Evolutionary conservation across 768 basidiomycete species (phyloP).

Genomic region (Dictyophora rubrovolvata): DNA sequence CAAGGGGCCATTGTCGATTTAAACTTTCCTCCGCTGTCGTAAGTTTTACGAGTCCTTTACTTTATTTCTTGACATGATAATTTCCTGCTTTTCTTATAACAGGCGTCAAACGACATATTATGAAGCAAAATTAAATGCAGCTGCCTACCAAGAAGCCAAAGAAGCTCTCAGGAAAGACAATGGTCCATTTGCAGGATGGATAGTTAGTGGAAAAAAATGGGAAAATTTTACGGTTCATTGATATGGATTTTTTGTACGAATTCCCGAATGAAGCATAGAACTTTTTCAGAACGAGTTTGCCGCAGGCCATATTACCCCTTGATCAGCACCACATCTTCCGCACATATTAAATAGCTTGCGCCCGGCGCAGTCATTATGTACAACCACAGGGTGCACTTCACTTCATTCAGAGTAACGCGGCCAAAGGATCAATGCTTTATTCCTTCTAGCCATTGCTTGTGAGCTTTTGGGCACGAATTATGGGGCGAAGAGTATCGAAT

Average conservation of each 20-base stretch:
- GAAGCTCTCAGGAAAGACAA: constrained; percentile 29
- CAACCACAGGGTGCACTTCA: too few species aligned
- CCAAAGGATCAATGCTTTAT: too few species aligned
- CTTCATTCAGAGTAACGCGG: too few species aligned
- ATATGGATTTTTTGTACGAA: neutral
- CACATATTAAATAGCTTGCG: too few species aligned
- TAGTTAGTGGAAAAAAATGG: constrained; percentile 41
- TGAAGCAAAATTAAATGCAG: constrained; percentile 28
- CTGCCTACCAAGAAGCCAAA: constrained; percentile 45
- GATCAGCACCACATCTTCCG: too few species aligned
- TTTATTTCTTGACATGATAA: constrained; percentile 12
- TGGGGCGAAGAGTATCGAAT: too few species aligned
- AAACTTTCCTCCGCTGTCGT: constrained; percentile 5
- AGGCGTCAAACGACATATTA: constrained; percentile 32
- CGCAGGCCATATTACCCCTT: too few species aligned
- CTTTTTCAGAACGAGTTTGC: too few species aligned
- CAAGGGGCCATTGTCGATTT: constrained; percentile 16
- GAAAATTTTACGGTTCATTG: constrained; percentile 34
- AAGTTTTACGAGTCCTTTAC: constrained; percentile 8
- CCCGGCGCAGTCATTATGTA: too few species aligned
- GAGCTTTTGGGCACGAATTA: too few species aligned
- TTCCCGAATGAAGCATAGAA: too few species aligned
- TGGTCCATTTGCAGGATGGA: constrained; percentile 54
- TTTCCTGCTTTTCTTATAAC: neutral
- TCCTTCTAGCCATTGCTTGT: too few species aligned